phyloP scores from a whole-genome alignment of 306 rosid species.

The Potentilla sterilis region DNA sequence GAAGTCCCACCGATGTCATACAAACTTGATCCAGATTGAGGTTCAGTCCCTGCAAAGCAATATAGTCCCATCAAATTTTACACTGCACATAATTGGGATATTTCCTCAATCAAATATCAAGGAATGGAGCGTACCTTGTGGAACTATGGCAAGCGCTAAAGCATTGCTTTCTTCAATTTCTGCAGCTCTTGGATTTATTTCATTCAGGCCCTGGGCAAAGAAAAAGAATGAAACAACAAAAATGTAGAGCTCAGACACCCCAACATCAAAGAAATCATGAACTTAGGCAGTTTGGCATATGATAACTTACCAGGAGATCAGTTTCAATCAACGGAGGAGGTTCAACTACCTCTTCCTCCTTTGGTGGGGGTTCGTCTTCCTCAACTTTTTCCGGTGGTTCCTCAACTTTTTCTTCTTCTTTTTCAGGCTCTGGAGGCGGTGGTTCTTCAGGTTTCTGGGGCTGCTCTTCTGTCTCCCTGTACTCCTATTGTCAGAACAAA shows the following conservation, averaged over 20 bases:
- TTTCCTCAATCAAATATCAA: conserved; percentile 18
- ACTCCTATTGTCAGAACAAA: conserved; percentile 48
- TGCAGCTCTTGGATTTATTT: conserved; percentile 63
- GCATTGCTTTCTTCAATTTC: conserved; percentile 85
- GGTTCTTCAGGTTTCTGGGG: conserved; percentile 43
- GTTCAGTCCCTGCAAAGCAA: conserved; percentile 44
- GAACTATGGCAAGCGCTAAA: conserved; percentile 81
- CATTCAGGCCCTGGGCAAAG: conserved; percentile 61
- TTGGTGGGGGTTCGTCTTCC: conserved; percentile 46
- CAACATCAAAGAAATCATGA: conserved; percentile 14
- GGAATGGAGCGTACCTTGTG: conserved; percentile 50
- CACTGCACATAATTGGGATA: neutral
- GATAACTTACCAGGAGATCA: conserved; percentile 65
- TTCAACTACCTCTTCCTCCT: conserved; percentile 47
- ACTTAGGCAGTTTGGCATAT: conserved; percentile 1
- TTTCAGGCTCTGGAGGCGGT: conserved; percentile 42
- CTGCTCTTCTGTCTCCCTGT: conserved; percentile 36
- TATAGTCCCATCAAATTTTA: neutral
- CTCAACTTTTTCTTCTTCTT: conserved; percentile 39
- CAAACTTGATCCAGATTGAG: conserved; percentile 33
- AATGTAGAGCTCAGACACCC: neutral
- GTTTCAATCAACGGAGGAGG: conserved; percentile 55
- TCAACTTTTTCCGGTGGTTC: conserved; percentile 30
- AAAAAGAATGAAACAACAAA: neutral
- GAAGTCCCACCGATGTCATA: conserved; percentile 53